Base-by-base conservation (phyloP, 2,329 filamentous ascomycete species). In the Alternaria incomplexa region DNA sequence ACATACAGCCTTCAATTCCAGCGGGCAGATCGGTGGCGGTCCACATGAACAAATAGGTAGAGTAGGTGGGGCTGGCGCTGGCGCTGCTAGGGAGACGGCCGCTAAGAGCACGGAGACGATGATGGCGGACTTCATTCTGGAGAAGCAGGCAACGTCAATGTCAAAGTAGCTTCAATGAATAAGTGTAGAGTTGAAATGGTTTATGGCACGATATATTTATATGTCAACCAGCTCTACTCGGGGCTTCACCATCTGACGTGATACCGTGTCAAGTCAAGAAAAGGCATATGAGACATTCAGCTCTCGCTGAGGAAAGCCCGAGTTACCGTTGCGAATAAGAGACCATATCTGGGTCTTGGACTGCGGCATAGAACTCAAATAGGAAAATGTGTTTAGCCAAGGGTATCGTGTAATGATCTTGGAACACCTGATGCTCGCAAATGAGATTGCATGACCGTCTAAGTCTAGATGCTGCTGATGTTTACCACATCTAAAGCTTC, bases 401-500 rank as follows among this genome's bases (percentile, higher is more conserved):
- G 25, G 9, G 25, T 25, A 25, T 25, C 25, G 25, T 25, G 25
- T 25, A 15, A 36, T 40, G 15, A 40, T 40, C n/a, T 40, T 40
- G n/a, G 15, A 17, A 17, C 9, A 0, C 17, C n/a, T 40, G 36
- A 15, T 50, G n/a, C 17, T 50, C n/a, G 2, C n/a, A 1, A 20
- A 50, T 2, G 20, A 17, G 8, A 7, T 13, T 28, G n/a, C 0
- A 13, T 25, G 3, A 10, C 3, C 17, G 8, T 32, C 22, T 20
- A 32, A 30, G n/a, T 17, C 36, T 40, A 1, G 12, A 30, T 26
- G 7, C 50, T 32, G 25, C 30, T 23, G 3, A 20, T n/a, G 2
- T 12, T 3, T 13, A 25, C 25, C 48, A 13, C 36, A 25, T 25
- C 62, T 76, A 85, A 51, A 85, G 68, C 68, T 83, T 85, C 13